Evolutionary conservation across 768 basidiomycete species (phyloP).

Genomic region (Lactarius sp.): DNA sequence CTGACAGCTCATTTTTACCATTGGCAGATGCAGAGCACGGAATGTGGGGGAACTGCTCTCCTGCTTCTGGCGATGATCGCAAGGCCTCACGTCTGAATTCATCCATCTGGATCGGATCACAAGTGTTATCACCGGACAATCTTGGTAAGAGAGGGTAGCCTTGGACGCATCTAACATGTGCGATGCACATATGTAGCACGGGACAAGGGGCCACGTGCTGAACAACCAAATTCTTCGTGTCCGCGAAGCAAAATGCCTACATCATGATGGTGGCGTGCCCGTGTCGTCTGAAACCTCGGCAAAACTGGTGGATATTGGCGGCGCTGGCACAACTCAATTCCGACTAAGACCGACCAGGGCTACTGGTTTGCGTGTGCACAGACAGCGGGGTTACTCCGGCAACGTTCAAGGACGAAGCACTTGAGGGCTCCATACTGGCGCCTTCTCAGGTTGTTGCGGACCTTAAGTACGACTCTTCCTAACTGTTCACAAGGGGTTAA

Average conservation of each 20-base stretch:
- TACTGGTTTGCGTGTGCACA: neutral
- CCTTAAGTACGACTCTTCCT: no score
- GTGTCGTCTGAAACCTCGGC: neutral
- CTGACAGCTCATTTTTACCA: conserved; percentile 3
- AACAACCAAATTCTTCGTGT: neutral
- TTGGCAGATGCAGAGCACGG: neutral
- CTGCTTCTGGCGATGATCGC: conserved; percentile 18
- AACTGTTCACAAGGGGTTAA: neutral
- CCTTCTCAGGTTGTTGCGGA: no score
- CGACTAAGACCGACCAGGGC: neutral
- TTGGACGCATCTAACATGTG: neutral
- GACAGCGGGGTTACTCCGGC: conserved; percentile 1
- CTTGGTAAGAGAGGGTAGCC: neutral
- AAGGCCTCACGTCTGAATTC: neutral
- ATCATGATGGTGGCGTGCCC: neutral
- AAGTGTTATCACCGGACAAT: neutral
- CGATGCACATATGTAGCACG: neutral
- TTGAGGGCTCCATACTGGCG: neutral
- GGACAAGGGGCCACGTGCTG: neutral
- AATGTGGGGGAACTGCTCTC: neutral
- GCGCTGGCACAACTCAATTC: neutral
- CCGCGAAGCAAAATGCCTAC: neutral
- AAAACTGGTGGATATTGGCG: neutral
- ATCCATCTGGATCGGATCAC: conserved; percentile 9
- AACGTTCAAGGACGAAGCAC: neutral